phyloP scores from a whole-genome alignment of 1,284 basidiomycete species.

The Trametes pubescens region DNA sequence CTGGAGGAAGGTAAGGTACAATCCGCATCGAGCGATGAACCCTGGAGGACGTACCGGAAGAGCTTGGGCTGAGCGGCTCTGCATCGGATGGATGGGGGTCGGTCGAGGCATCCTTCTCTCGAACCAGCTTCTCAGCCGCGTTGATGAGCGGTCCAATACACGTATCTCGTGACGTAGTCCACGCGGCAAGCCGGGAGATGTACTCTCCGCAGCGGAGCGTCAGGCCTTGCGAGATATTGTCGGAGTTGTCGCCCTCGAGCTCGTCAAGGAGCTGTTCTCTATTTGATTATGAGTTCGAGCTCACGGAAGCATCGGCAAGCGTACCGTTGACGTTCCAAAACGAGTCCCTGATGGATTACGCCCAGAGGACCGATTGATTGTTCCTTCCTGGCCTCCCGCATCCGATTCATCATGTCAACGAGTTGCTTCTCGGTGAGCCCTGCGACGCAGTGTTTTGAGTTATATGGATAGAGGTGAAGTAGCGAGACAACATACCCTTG shows the following conservation, averaged over 20 bases:
- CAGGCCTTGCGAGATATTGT: neutral
- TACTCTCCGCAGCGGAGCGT: neutral
- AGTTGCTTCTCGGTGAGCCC: slow-evolving; percentile 14
- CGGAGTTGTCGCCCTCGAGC: neutral
- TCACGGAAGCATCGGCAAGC: neutral
- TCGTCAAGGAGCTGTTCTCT: slow-evolving; percentile 3
- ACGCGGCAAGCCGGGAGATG: neutral
- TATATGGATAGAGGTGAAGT: neutral
- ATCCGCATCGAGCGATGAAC: too few relatives aligned
- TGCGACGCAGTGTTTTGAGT: neutral
- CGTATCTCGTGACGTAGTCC: neutral
- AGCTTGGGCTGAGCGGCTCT: too few relatives aligned
- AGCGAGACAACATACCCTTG: neutral
- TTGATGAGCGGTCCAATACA: neutral
- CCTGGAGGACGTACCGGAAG: too few relatives aligned
- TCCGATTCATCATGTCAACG: neutral
- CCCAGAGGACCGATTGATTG: neutral
- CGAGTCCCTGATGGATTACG: neutral
- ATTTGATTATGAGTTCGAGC: neutral
- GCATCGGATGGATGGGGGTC: too few relatives aligned
- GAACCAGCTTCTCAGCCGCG: neutral
- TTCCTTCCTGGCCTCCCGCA: neutral
- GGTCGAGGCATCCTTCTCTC: neutral
- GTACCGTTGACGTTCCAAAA: neutral
- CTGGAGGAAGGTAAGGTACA: too few relatives aligned